phyloP scores from a whole-genome alignment of 805 yeast species.

The Ogataea corticis region DNA sequence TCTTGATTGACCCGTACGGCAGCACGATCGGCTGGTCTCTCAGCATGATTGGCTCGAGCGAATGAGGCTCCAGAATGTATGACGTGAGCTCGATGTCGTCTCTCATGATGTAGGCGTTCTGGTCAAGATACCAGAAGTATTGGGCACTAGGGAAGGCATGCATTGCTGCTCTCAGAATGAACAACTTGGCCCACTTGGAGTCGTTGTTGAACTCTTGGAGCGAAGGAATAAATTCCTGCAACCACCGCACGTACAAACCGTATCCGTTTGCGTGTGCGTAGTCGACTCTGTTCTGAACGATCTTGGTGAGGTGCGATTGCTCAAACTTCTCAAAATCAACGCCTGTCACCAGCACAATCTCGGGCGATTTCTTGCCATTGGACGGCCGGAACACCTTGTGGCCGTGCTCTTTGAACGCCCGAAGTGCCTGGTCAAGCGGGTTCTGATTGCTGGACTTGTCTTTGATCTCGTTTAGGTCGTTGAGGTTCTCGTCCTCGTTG shows the following conservation, averaged over 20 bases:
- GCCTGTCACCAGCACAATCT: slow-evolving; percentile 73
- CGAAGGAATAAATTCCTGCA: slow-evolving; percentile 75
- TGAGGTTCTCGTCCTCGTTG: slow-evolving; percentile 44
- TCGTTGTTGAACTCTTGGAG: slow-evolving; percentile 48
- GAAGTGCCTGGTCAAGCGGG: slow-evolving; percentile 50
- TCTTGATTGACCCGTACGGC: slow-evolving; percentile 64
- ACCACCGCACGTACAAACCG: slow-evolving; percentile 84
- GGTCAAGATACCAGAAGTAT: slow-evolving; percentile 86
- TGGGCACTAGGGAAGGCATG: slow-evolving; percentile 89
- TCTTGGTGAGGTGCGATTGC: slow-evolving; percentile 56
- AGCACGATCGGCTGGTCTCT: slow-evolving; percentile 74
- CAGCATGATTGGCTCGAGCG: slow-evolving; percentile 61
- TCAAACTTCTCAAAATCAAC: slow-evolving; percentile 72
- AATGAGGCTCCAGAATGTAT: slow-evolving; percentile 59
- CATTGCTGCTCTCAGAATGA: slow-evolving; percentile 82
- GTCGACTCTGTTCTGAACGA: slow-evolving; percentile 85
- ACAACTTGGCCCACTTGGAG: slow-evolving; percentile 63
- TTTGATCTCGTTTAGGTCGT: slow-evolving; percentile 41
- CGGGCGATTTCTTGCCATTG: slow-evolving; percentile 48
- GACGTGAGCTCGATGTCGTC: slow-evolving; percentile 58
- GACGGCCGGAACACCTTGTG: slow-evolving; percentile 49
- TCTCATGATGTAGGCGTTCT: slow-evolving; percentile 76
- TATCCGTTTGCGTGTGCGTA: slow-evolving; percentile 80
- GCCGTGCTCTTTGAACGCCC: slow-evolving; percentile 65
- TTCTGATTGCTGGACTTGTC: slow-evolving; percentile 46